phyloP scores from a whole-genome alignment of 305 asterid genomes.

The Rubia peregrina region DNA sequence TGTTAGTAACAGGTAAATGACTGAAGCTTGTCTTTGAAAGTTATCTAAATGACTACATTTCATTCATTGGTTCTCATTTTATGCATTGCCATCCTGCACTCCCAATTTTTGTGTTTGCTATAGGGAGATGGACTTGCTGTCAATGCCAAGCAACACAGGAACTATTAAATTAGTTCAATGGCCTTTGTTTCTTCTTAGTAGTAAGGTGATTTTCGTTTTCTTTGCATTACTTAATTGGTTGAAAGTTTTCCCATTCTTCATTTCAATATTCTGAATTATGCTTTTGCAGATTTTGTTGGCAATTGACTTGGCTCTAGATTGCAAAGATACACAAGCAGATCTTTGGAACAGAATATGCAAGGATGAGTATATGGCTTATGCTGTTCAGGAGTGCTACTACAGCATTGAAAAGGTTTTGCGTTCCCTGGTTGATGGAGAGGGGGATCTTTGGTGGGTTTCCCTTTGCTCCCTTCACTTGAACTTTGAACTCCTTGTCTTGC shows the following conservation, averaged over 20 bases:
- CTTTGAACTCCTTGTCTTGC: background rate
- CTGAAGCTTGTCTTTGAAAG: slow-evolving; percentile 13
- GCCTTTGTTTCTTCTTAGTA: slow-evolving; percentile 97
- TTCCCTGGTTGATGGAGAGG: slow-evolving; percentile 94
- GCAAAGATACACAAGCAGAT: slow-evolving; percentile 88
- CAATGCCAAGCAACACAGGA: slow-evolving; percentile 97
- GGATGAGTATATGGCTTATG: slow-evolving; percentile 99
- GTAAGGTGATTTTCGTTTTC: slow-evolving; percentile 57
- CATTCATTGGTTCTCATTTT: slow-evolving; percentile 9
- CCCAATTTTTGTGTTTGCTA: slow-evolving; percentile 12
- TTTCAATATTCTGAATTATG: slow-evolving; percentile 14
- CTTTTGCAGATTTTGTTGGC: slow-evolving; percentile 78
- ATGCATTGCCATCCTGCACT: background rate
- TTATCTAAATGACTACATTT: background rate
- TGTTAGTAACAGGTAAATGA: slow-evolving; percentile 72
- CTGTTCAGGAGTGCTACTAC: slow-evolving; percentile 94
- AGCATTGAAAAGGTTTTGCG: slow-evolving; percentile 81
- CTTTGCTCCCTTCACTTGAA: background rate
- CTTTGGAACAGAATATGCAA: slow-evolving; percentile 86
- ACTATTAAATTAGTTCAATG: slow-evolving; percentile 88
- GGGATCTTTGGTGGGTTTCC: slow-evolving; percentile 69
- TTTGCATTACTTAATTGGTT: slow-evolving; percentile 15
- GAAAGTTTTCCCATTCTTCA: slow-evolving; percentile 13
- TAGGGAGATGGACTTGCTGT: slow-evolving; percentile 99
- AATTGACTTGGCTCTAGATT: slow-evolving; percentile 93